phyloP scores from a whole-genome alignment of 2,329 filamentous ascomycete species.

The Trichophaea hybrida region DNA sequence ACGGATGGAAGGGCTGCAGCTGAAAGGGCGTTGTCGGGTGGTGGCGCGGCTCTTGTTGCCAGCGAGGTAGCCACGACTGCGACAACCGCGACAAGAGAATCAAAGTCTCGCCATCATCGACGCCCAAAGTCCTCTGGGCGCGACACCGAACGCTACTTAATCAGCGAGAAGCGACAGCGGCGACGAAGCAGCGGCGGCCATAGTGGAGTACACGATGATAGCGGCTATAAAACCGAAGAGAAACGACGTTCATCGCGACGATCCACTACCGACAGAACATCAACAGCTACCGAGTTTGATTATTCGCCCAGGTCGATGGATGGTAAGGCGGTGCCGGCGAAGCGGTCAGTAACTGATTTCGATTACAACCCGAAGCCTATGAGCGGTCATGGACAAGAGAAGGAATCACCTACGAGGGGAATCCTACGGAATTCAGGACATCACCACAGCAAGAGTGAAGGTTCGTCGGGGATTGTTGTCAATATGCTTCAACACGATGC shows the following conservation, averaged over 20 bases:
- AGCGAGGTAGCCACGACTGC: not conserved
- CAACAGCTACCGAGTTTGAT: not conserved
- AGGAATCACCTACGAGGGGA: not conserved
- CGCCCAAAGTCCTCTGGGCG: not conserved
- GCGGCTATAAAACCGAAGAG: conserved; percentile 1
- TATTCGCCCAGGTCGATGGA: not conserved
- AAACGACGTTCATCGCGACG: not conserved
- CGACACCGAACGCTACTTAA: not conserved
- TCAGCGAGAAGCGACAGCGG: not conserved
- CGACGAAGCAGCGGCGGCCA: not conserved
- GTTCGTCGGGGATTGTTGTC: not conserved
- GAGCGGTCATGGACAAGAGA: not conserved
- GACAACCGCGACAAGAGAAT: not conserved
- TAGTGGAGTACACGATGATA: not conserved
- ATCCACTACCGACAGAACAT: not conserved
- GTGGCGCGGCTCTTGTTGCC: not conserved
- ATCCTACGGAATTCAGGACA: not conserved
- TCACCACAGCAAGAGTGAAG: not conserved
- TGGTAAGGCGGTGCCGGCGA: not conserved
- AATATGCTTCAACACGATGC: not conserved
- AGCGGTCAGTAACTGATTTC: not conserved
- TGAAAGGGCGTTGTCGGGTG: not conserved
- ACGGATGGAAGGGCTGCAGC: not conserved
- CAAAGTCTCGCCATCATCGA: not conserved
- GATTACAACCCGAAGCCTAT: not conserved